Evolutionary conservation across 257 asterid species (phyloP).

Genomic region (Fraxinus americana): DNA sequence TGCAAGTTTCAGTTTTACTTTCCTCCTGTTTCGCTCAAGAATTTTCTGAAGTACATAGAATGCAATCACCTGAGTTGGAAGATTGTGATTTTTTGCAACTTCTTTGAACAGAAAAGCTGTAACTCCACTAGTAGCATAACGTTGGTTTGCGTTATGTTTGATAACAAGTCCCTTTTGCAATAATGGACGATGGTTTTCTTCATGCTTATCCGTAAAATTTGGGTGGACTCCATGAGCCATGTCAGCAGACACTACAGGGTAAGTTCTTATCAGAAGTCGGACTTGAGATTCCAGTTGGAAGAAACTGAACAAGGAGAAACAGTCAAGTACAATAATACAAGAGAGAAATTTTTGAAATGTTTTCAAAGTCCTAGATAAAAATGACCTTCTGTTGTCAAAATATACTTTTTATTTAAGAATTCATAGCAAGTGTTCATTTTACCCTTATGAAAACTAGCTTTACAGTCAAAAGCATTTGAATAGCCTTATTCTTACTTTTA

Average conservation of each 20-base stretch:
- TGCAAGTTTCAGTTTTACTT: background rate
- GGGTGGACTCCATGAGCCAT: constrained; percentile 99
- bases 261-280: constrained; percentile 25
- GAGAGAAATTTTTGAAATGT: background rate
- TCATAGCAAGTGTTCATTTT: background rate
- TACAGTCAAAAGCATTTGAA: background rate
- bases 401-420: background rate
- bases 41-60: background rate
- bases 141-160: constrained; percentile 96
- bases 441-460: background rate
- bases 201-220: constrained; percentile 81
- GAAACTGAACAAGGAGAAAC: background rate
- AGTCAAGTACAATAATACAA: background rate
- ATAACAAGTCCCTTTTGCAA: constrained; percentile 94
- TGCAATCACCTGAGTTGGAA: constrained; percentile 81
- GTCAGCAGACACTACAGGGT: constrained; percentile 89
- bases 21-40: background rate
- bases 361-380: background rate
- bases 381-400: background rate
- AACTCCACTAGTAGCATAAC: constrained; percentile 97
- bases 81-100: constrained; percentile 76
- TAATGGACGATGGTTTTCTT: constrained; percentile 89
- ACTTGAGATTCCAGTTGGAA: background rate
- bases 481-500: background rate
- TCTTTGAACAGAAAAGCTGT: constrained; percentile 96